Evolutionary conservation across 306 rosid species (phyloP).

Genomic region (Rosa chinensis): DNA sequence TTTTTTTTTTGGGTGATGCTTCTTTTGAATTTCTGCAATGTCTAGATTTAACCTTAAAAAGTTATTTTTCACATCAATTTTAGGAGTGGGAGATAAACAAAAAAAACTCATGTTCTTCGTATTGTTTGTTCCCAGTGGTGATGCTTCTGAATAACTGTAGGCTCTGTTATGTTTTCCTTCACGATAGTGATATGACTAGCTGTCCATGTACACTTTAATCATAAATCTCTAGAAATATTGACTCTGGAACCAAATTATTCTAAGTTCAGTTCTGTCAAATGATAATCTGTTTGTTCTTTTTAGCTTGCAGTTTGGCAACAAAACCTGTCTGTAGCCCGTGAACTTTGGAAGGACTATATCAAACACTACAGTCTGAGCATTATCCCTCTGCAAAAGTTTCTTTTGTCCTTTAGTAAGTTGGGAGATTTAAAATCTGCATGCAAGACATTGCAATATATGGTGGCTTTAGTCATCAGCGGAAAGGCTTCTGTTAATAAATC

Average conservation of each 20-base stretch:
- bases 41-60: neutral
- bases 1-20: neutral
- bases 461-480: slow-evolving; percentile 48
- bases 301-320: slow-evolving; percentile 87
- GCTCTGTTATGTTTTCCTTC: neutral
- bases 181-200: neutral
- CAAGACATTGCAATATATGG: slow-evolving; percentile 61
- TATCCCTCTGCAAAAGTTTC: slow-evolving; percentile 29
- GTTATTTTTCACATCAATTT: neutral
- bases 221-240: neutral
- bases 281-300: slow-evolving; percentile 23
- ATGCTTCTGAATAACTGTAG: neutral
- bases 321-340: slow-evolving; percentile 62
- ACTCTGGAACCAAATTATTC: neutral
- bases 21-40: neutral
- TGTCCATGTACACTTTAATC: neutral
- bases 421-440: slow-evolving; percentile 40
- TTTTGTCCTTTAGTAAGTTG: slow-evolving; percentile 45
- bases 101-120: neutral
- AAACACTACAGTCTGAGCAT: slow-evolving; percentile 41
- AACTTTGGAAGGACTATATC: slow-evolving; percentile 67
- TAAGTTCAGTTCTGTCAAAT: neutral
- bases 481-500: slow-evolving; percentile 30
- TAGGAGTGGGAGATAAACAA: neutral
- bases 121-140: neutral